Conservation (phyloP, 1,284 basidiomycete genomes). For the Spongispora temasekensis region DNA sequence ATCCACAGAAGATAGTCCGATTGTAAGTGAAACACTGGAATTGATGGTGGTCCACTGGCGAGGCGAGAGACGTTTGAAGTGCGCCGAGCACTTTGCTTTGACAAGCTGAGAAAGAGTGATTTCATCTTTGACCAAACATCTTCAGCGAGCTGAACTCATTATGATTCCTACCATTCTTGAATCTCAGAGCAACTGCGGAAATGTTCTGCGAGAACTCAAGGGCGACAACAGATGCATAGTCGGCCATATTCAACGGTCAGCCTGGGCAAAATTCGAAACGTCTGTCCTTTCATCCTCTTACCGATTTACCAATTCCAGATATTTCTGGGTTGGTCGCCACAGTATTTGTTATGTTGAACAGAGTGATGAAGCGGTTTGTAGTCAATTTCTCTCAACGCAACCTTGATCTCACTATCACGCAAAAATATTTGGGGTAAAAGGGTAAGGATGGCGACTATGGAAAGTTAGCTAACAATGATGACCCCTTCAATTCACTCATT, state of each 20-base stretch:
- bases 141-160: constrained; percentile 25
- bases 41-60: constrained; percentile 31
- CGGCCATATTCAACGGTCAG: constrained; percentile 37
- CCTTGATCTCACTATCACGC: constrained; percentile 41
- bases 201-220: constrained; percentile 42
- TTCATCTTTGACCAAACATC: constrained; percentile 31
- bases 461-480: not conserved
- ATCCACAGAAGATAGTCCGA: constrained; percentile 34
- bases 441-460: constrained; percentile 38
- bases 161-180: constrained; percentile 51
- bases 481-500: constrained; percentile 28
- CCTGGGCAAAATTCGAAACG: not conserved
- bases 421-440: constrained; percentile 49
- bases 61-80: constrained; percentile 2
- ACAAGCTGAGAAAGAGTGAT: constrained; percentile 39
- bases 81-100: constrained; percentile 5
- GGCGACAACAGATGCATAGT: constrained; percentile 50
- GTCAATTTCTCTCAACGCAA: constrained; percentile 44
- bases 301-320: constrained; percentile 40
- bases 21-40: constrained; percentile 37
- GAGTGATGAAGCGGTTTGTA: constrained; percentile 57
- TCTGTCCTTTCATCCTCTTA: no score
- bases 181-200: constrained; percentile 40
- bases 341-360: constrained; percentile 49
- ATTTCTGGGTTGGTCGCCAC: constrained; percentile 36